phyloP scores from a whole-genome alignment of 1,284 basidiomycete genomes.

The Stygiomarasmius scandens region DNA sequence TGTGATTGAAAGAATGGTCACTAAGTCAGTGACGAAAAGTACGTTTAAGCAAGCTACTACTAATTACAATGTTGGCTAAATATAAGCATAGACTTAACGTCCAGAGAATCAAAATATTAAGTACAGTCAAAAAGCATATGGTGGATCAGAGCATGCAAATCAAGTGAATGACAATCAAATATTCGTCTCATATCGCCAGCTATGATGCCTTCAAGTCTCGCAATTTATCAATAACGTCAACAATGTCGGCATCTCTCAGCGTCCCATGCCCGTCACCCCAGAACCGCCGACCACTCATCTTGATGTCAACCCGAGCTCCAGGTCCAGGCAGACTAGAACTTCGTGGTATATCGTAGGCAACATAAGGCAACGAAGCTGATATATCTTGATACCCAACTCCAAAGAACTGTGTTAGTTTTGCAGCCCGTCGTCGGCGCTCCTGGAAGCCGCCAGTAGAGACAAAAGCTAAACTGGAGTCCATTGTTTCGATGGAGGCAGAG shows the following conservation, averaged over 20 bases:
- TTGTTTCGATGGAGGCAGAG: background rate
- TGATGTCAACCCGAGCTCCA: conserved; percentile 37
- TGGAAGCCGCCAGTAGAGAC: conserved; percentile 38
- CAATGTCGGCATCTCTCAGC: conserved; percentile 34
- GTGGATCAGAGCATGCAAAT: no score
- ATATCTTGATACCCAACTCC: conserved; percentile 58
- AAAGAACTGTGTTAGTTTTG: conserved; percentile 61
- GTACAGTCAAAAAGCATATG: no score
- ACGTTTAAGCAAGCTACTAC: background rate
- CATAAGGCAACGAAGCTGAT: conserved; percentile 24
- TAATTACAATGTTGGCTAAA: background rate
- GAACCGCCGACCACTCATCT: conserved; percentile 39
- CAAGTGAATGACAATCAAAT: no score
- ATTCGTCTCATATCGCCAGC: background rate
- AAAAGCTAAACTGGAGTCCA: conserved; percentile 3
- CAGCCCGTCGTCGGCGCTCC: conserved; percentile 48
- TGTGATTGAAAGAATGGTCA: background rate
- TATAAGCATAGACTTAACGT: background rate
- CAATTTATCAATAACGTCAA: conserved; percentile 51
- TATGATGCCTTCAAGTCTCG: conserved; percentile 46
- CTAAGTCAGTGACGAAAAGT: background rate
- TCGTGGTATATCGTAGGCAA: background rate
- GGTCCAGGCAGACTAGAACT: conserved; percentile 13
- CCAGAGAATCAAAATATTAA: no score
- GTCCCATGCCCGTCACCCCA: conserved; percentile 35